Conservation (phyloP, 306 rosid genomes). For the Fagus sylvatica region DNA sequence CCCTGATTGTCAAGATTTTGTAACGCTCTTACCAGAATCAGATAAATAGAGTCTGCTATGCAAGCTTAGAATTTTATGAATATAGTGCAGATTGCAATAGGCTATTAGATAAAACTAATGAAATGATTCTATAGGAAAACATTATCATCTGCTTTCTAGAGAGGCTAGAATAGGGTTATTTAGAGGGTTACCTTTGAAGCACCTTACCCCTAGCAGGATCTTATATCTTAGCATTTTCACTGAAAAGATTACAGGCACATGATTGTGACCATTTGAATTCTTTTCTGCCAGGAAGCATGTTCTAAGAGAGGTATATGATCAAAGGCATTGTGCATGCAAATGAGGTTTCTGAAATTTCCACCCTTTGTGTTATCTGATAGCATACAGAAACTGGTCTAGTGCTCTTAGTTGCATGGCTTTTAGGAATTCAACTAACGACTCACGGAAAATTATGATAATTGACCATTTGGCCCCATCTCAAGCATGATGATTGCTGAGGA, state of each 20-base stretch:
- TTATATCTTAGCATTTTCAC: background rate
- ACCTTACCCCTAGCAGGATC: background rate
- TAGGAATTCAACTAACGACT: background rate
- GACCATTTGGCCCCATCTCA: conserved; percentile 15
- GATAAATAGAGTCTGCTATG: background rate
- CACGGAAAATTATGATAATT: conserved; percentile 4
- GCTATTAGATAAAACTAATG: background rate
- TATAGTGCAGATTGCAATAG: background rate
- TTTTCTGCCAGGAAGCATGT: background rate
- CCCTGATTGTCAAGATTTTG: background rate
- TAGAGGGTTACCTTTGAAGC: background rate
- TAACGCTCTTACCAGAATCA: background rate
- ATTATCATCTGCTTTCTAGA: background rate
- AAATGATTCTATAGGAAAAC: background rate
- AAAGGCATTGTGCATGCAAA: background rate
- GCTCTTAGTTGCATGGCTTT: conserved; percentile 17
- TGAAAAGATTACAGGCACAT: background rate
- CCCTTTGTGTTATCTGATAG: background rate
- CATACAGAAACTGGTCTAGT: background rate
- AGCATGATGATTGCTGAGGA: background rate
- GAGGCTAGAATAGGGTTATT: background rate
- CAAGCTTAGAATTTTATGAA: background rate
- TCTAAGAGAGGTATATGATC: background rate
- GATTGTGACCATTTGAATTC: background rate
- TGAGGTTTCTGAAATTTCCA: background rate